Conservation (phyloP, 2,329 filamentous ascomycete genomes). For the Pyrenophora teres region DNA sequence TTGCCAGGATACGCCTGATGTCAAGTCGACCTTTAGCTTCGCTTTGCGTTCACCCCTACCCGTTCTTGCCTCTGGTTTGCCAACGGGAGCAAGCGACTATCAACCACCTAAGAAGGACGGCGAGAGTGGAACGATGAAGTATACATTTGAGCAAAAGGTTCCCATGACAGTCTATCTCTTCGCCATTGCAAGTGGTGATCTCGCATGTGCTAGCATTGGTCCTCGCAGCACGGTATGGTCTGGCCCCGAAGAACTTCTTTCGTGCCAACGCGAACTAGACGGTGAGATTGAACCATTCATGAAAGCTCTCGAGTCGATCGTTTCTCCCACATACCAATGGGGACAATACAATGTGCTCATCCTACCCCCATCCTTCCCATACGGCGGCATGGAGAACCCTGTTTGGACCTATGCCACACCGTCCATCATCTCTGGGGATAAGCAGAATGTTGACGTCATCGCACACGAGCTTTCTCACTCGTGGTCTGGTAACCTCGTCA, state of each 20-base stretch:
- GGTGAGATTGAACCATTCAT: constrained; percentile 91
- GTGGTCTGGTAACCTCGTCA: constrained; percentile 89
- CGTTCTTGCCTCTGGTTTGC: constrained; percentile 88
- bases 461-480: constrained; percentile 79
- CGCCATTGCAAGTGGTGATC: constrained; percentile 83
- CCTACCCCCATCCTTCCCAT: constrained; percentile 74
- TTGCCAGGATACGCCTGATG: constrained; percentile 95
- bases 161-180: constrained; percentile 95
- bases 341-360: constrained; percentile 93
- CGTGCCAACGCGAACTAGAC: constrained; percentile 89
- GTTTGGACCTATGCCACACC: constrained; percentile 95
- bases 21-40: constrained; percentile 94
- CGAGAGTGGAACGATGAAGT: constrained; percentile 63
- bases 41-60: constrained; percentile 83
- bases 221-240: constrained; percentile 83
- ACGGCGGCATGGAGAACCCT: constrained; percentile 79
- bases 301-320: constrained; percentile 75
- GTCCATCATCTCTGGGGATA: constrained; percentile 82
- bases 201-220: constrained; percentile 83
- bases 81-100: constrained; percentile 58
- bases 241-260: constrained; percentile 82
- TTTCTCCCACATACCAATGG: constrained; percentile 85
- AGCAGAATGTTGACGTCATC: constrained; percentile 92
- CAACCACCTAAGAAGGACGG: constrained; percentile 58
- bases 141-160: constrained; percentile 86